Evolutionary conservation across 192 early-diverging fungal species (phyloP).

Genomic region (Backusella circina): DNA sequence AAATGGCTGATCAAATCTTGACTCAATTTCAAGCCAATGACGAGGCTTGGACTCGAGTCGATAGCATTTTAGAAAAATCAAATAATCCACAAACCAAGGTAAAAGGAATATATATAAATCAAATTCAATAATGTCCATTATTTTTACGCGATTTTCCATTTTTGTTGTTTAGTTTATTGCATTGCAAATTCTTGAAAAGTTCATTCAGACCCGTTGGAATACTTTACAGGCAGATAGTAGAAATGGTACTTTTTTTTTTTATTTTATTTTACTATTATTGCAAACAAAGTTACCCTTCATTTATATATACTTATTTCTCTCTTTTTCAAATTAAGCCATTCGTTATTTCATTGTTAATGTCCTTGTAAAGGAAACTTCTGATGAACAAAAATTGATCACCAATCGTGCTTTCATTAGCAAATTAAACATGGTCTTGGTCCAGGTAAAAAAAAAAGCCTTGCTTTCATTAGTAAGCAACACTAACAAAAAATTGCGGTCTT

Average conservation of each 20-base stretch:
- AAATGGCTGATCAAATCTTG: slow-evolving; percentile 80
- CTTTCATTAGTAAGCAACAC: neutral
- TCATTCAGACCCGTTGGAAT: slow-evolving; percentile 98
- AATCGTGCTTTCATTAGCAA: slow-evolving; percentile 84
- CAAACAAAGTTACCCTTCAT: too few relatives aligned
- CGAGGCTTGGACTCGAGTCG: slow-evolving; percentile 93
- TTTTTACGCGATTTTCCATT: neutral
- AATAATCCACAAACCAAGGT: slow-evolving; percentile 83
- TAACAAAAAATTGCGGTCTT: neutral
- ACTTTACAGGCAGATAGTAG: slow-evolving; percentile 81
- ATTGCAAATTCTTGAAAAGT: slow-evolving; percentile 88
- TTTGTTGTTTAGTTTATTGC: slow-evolving; percentile 58
- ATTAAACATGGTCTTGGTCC: slow-evolving; percentile 96
- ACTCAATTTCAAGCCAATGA: slow-evolving; percentile 94
- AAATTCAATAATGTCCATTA: neutral
- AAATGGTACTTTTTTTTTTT: slow-evolving; percentile 47
- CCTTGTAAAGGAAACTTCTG: slow-evolving; percentile 88
- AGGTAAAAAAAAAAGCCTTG: slow-evolving; percentile 51
- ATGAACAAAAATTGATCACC: slow-evolving; percentile 72
- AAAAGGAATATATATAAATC: neutral
- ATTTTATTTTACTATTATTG: neutral
- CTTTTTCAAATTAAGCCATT: slow-evolving; percentile 63
- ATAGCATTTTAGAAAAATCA: slow-evolving; percentile 86
- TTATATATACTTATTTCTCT: neutral
- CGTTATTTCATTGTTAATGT: slow-evolving; percentile 92